A percentile compares a stretch with the other conserved stretches of the same genome.
Conservation (phyloP, 1,284 basidiomycete species). For the Cystobasidiaceae sp. region DNA sequence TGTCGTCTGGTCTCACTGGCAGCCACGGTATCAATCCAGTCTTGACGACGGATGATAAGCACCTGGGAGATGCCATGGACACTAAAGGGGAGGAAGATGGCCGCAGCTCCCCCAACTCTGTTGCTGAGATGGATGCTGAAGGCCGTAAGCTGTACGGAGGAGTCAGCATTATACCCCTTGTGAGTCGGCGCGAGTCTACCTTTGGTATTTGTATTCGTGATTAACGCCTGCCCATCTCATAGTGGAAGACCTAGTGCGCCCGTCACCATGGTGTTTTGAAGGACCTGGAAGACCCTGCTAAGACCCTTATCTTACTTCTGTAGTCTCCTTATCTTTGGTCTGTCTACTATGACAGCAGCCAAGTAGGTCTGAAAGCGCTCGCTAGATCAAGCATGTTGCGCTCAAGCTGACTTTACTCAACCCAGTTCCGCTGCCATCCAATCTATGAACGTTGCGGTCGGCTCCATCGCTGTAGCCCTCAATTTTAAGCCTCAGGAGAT, state of each 20-base stretch:
- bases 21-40: too few species aligned
- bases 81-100: too few species aligned
- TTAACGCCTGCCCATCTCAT: background rate
- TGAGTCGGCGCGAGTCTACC: too few species aligned
- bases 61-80: too few species aligned
- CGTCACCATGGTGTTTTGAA: background rate
- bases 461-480: conserved; percentile 21
- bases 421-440: conserved; percentile 23
- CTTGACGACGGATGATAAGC: too few species aligned
- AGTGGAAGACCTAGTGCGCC: conserved; percentile 19
- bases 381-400: background rate
- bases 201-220: background rate
- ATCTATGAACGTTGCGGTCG: conserved; percentile 30
- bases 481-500: conserved; percentile 15
- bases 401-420: background rate
- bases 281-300: background rate
- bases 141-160: conserved; percentile 4
- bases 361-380: background rate
- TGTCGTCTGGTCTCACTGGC: too few species aligned
- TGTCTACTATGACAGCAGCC: conserved; percentile 18
- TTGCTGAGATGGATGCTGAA: background rate
- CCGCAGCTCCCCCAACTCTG: background rate
- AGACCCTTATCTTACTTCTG: background rate
- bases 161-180: background rate
- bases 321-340: background rate